A percentile compares a stretch with the other conserved stretches of the same genome.
Evolutionary conservation across 1,284 basidiomycete species (phyloP).

Genomic region (Pseudozyma hubeiensis): DNA sequence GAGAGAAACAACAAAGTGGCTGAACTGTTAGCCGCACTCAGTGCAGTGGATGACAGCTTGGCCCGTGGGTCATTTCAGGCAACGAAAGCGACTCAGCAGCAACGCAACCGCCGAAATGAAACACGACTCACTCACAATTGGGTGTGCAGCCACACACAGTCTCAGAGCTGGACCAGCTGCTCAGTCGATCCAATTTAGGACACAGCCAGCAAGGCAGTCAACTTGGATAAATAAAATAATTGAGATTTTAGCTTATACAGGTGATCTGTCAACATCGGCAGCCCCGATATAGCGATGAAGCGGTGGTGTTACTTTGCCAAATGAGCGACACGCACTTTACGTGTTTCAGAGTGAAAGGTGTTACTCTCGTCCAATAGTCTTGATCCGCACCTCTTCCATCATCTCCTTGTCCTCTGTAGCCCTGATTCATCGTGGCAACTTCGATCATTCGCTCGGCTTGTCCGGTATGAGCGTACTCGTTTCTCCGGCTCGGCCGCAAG

Average conservation of each 20-base stretch:
- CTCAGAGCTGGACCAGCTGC: too few relatives aligned
- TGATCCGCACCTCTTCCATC: neutral
- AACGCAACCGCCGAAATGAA: neutral
- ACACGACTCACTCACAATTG: neutral
- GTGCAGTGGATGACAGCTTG: neutral
- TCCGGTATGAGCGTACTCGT: conserved; percentile 15
- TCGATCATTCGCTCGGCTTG: too few relatives aligned
- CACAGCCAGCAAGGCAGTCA: too few relatives aligned
- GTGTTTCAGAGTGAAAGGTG: conserved; percentile 5
- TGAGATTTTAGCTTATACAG: too few relatives aligned
- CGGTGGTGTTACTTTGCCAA: conserved; percentile 11
- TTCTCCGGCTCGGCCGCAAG: conserved; percentile 17
- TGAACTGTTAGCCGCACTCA: too few relatives aligned
- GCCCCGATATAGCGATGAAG: neutral
- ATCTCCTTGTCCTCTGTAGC: neutral
- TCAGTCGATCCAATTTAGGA: too few relatives aligned
- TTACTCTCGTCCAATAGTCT: conserved; percentile 3
- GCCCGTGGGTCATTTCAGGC: neutral
- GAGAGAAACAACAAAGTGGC: too few relatives aligned
- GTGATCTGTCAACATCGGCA: neutral
- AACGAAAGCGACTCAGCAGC: conserved; percentile 8
- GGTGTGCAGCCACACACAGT: neutral
- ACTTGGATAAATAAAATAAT: too few relatives aligned
- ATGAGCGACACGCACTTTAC: conserved; percentile 4
- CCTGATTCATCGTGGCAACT: neutral